Evolutionary conservation across 1,139 yeast genomes (phyloP).

Genomic region (Citeromyces hawaiiensis): DNA sequence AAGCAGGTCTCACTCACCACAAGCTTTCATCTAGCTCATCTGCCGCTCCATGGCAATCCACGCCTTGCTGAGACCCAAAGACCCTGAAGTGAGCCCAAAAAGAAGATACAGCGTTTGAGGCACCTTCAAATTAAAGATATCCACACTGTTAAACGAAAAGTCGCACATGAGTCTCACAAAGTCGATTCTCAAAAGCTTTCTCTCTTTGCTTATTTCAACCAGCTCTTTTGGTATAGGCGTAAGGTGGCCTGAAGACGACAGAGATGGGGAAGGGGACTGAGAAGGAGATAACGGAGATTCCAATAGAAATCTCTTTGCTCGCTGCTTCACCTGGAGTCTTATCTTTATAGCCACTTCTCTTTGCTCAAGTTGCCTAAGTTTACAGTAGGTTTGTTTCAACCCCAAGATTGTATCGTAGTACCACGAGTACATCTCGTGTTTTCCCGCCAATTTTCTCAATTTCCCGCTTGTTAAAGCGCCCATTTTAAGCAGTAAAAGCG

Average conservation of each 20-base stretch:
- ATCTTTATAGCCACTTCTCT: conserved; percentile 30
- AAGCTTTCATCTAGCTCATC: too few relatives aligned
- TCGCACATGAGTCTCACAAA: conserved; percentile 24
- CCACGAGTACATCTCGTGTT: conserved; percentile 55
- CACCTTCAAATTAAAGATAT: conserved; percentile 21
- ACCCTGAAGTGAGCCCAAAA: conserved; percentile 21
- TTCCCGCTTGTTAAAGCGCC: conserved; percentile 28
- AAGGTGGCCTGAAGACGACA: conserved; percentile 7
- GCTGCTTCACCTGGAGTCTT: conserved; percentile 21
- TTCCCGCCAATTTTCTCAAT: conserved; percentile 22
- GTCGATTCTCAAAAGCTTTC: conserved; percentile 20
- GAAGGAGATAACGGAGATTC: conserved; percentile 5
- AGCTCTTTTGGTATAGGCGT: conserved; percentile 13
- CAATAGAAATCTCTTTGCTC: conserved; percentile 9
- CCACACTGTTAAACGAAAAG: conserved; percentile 26
- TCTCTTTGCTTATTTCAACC: conserved; percentile 17
- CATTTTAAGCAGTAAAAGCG: conserved; percentile 37
- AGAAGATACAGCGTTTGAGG: conserved; percentile 15
- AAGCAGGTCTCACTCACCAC: too few relatives aligned
- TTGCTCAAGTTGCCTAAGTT: conserved; percentile 24
- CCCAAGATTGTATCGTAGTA: conserved; percentile 45
- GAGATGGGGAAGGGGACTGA: conserved; percentile 8
- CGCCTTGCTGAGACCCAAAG: conserved; percentile 17
- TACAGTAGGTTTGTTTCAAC: conserved; percentile 30
- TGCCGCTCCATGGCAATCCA: too few relatives aligned